Evolutionary conservation across 192 early-diverging fungal genomes (phyloP), one percentile per base, ranked within the genome.

Genomic region (Coemansia sp.): DNA sequence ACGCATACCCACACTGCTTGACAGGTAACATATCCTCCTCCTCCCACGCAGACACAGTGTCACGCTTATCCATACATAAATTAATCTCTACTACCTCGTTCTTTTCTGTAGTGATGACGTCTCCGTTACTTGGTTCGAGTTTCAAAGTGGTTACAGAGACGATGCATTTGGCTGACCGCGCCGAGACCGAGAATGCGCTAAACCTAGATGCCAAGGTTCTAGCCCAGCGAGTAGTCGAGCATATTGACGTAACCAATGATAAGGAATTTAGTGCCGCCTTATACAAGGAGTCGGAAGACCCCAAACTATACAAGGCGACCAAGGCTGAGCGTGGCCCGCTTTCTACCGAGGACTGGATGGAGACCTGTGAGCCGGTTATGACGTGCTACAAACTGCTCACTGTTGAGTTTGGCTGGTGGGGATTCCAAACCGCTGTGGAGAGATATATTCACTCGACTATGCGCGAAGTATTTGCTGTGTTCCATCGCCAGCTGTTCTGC

Each of bases 371-470:
- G 22, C 91, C 91, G 15, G 84, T 88, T 13, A 93, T 93, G 91
- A 91, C 90, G 3, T 93, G 91, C 76, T 93, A 93, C 76, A 93
- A 93, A 69, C 69, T 93, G 35, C 86, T 91, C 3, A 90, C 87
- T 11, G 89, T 87, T 16, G 91, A 93, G 67, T 93, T 93, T 73
- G 87, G 85, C 52, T 91, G 87, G 87, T 91, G 87, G 66, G 89
- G 89, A 0, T 47, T 93, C 37, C 90, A 91, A 60, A 80, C 65
- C 9, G 80, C 80, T n/a, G 87, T 88, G 4, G 91, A 93, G 68
- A 69, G 73, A 10, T 86, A 87, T 37, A 90, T 93, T 68, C 87
- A 88, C 30, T 85, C 64, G 44, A 83, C 71, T 38, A 82, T 87
- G 69, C 82, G 79, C 44, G 75, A 73, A 29, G 63, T 91, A 59